A percentile compares a stretch with the other conserved stretches of the same genome.
Evolutionary conservation across 2,329 filamentous ascomycete species (phyloP).

Genomic region (Phialocephala sp.): DNA sequence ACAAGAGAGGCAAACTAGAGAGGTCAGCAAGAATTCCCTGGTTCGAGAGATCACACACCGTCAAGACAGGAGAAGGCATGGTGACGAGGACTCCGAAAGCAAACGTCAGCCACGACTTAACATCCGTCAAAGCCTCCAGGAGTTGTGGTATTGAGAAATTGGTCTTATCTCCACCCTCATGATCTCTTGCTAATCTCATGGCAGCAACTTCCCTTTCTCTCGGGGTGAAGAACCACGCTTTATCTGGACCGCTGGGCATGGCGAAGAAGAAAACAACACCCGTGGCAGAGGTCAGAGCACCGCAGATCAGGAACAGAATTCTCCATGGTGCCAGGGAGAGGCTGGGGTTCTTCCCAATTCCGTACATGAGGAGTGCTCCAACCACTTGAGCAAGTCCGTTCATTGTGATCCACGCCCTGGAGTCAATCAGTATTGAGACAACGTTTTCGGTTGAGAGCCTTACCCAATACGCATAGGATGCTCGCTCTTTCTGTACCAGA

Average conservation of each 20-base stretch:
- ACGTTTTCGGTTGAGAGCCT: background rate
- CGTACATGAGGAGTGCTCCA: constrained; percentile 55
- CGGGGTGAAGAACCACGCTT: constrained; percentile 55
- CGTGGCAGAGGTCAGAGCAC: constrained; percentile 50
- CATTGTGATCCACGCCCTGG: constrained; percentile 61
- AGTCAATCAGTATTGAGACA: constrained; percentile 58
- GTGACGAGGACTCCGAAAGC: constrained; percentile 53
- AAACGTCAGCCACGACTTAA: constrained; percentile 52
- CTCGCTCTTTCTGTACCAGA: constrained; percentile 50
- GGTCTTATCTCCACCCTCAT: constrained; percentile 50
- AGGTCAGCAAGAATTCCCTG: constrained; percentile 13
- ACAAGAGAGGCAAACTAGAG: constrained; percentile 54
- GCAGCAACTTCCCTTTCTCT: constrained; percentile 51
- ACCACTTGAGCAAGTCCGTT: constrained; percentile 61
- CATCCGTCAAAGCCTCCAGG: constrained; percentile 49
- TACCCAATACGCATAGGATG: constrained; percentile 48
- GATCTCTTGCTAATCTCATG: constrained; percentile 45
- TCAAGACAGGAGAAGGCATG: constrained; percentile 52
- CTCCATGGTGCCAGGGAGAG: constrained; percentile 52
- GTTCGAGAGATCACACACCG: constrained; percentile 36
- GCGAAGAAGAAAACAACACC: constrained; percentile 53
- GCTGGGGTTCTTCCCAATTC: constrained; percentile 51
- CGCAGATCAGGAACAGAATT: constrained; percentile 55
- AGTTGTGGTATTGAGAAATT: constrained; percentile 47
- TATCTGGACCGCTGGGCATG: constrained; percentile 53